A percentile compares a stretch with the other conserved stretches of the same genome.
These are phyloP conservation scores for Mycena polygramma DNA, from an alignment of 768 basidiomycete genomes.

Conservation along the genomic window DNA sequence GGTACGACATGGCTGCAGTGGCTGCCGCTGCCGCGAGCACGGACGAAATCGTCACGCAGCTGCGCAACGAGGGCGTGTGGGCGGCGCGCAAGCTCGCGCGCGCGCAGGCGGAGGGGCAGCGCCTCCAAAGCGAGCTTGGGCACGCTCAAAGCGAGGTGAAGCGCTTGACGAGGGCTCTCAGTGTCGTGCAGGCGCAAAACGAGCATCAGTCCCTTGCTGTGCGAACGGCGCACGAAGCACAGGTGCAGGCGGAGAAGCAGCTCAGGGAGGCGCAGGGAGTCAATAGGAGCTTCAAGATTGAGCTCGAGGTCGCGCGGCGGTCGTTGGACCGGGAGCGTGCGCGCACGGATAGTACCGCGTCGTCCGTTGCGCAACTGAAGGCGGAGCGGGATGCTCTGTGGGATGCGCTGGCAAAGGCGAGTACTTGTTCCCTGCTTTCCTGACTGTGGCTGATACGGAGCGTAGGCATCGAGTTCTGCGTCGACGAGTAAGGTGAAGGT, in stretches of 20 bases:
- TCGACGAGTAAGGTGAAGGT: background rate
- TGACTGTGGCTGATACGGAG: background rate
- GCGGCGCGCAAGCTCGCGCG: slow-evolving; percentile 9
- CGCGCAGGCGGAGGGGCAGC: slow-evolving; percentile 9
- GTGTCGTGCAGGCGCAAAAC: background rate
- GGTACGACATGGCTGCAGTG: slow-evolving; percentile 17
- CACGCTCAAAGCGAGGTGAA: background rate
- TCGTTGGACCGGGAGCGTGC: slow-evolving; percentile 22
- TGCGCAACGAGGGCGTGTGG: slow-evolving; percentile 16
- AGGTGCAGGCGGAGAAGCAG: slow-evolving; percentile 6
- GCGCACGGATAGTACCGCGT: slow-evolving; percentile 1
- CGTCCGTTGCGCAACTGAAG: slow-evolving; percentile 8
- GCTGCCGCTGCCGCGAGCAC: background rate
- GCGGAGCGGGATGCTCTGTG: slow-evolving; percentile 17
- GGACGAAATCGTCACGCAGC: slow-evolving; percentile 6
- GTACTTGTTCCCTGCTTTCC: background rate
- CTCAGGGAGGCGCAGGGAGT: background rate
- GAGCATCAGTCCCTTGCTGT: background rate
- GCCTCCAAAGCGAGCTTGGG: slow-evolving; percentile 7
- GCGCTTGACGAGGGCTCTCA: background rate
- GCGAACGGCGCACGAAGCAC: background rate
- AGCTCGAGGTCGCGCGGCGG: slow-evolving; percentile 3
- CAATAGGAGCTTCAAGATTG: slow-evolving; percentile 4
- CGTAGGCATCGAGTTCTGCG: background rate
- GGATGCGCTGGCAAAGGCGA: slow-evolving; percentile 2